Base-by-base conservation (phyloP, 139 green algal species). In the Chlamydomonas sp. region DNA sequence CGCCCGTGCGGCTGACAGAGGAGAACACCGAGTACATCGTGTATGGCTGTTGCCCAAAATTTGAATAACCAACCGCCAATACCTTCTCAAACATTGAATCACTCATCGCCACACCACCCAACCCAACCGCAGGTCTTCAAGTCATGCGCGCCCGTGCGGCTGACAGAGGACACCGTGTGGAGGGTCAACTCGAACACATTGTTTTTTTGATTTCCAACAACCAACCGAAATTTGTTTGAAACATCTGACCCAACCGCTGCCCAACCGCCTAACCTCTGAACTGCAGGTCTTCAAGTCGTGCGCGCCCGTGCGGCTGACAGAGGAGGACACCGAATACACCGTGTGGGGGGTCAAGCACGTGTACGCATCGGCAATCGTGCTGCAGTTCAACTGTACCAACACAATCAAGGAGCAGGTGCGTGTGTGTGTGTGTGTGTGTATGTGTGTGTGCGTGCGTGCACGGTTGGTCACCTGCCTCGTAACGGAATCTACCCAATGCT, bases 341-440 rank as follows among this genome's bases (percentile, higher is more conserved):
- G 79, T 99, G 28, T 84, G 83, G 58, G 86, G 76, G 37, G 75
- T 97, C 20, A 96, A 96, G 85, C 95, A 99, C 79, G 70, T 98
- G 6, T 97, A 93, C 67, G 81, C 83, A 16, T 66, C 64, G 5
- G 83, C 92, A 67, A 26, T 97, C 0, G 88, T 99, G 34, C 78
- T 99, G 37, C 92, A 98, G 84, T 99, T 97, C 81, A 86, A 95
- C 75, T 96, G 89, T 84, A 96, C 81, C 73, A 99, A 99, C 87
- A 99, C 95, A 2, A 95, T 99, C 39, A 64, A 72, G 59, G 95
- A 99, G 79, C 78, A 87, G 71, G 35, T 88, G n/a, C n/a, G n/a
- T n/a, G n/a, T n/a, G 33, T 29, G 16, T 72, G 47, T 47, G 60
- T 20, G 43, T n/a, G n/a, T n/a, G n/a, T n/a, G n/a, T n/a, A n/a